phyloP scores from a whole-genome alignment of 352 stramenopile species.

The Phytopythium sindhum region DNA sequence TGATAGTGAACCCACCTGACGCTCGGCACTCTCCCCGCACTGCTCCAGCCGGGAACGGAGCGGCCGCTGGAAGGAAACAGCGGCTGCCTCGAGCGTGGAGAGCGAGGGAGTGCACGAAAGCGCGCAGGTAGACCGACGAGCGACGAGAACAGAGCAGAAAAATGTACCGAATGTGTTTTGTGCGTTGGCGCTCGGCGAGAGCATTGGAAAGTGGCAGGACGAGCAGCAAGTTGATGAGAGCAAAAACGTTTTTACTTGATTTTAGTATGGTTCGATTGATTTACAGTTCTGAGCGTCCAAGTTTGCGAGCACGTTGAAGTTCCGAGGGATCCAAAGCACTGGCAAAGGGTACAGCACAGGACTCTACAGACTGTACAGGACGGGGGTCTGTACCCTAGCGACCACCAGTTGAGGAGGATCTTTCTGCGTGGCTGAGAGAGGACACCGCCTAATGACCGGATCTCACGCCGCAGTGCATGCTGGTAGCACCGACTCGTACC shows the following conservation, averaged over 20 bases:
- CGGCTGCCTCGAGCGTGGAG: background rate
- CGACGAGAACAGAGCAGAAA: background rate
- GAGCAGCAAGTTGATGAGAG: background rate
- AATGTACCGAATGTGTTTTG: slow-evolving; percentile 10
- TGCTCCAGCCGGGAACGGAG: background rate
- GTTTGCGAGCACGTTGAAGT: background rate
- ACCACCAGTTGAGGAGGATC: background rate
- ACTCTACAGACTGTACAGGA: no score
- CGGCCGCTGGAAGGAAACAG: slow-evolving; percentile 2
- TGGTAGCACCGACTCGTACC: no score
- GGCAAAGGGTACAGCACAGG: no score
- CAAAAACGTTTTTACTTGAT: background rate
- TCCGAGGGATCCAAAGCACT: background rate
- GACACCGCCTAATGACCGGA: no score
- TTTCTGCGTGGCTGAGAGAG: no score
- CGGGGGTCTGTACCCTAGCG: background rate
- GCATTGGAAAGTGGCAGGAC: no score
- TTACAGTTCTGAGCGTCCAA: background rate
- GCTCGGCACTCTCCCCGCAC: background rate
- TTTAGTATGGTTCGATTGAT: background rate
- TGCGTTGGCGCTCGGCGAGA: background rate
- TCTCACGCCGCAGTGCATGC: no score
- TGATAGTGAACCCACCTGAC: slow-evolving; percentile 10
- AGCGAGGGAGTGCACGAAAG: background rate
- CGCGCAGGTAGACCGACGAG: slow-evolving; percentile 2